phyloP scores from a whole-genome alignment of 2,329 filamentous ascomycete genomes.

The Plenodomus lindquistii region DNA sequence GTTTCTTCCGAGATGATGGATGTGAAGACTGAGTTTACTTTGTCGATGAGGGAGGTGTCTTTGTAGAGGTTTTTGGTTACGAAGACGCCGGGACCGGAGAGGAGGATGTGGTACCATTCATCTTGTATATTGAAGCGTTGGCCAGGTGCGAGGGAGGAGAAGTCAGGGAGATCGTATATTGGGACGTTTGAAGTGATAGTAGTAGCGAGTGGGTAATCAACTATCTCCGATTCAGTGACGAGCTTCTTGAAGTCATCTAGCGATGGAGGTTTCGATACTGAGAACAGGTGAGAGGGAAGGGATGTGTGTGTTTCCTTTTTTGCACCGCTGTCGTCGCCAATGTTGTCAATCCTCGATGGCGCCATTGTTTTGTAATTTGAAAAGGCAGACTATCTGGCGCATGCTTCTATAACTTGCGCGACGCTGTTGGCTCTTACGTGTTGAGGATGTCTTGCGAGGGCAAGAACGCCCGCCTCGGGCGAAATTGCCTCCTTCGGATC shows the following conservation, averaged over 20 bases:
- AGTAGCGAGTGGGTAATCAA: constrained; percentile 54
- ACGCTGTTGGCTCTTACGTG: no score
- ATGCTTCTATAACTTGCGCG: no score
- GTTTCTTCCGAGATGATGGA: constrained; percentile 53
- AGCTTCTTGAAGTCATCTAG: constrained; percentile 52
- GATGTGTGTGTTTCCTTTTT: no score
- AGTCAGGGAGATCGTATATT: constrained; percentile 55
- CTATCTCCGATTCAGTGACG: constrained; percentile 47
- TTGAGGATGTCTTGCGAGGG: no score
- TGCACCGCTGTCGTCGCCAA: no score
- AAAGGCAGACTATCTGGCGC: no score
- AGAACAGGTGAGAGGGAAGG: constrained; percentile 28
- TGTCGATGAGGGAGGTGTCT: constrained; percentile 37
- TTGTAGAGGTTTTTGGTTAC: constrained; percentile 51
- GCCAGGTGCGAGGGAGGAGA: constrained; percentile 37
- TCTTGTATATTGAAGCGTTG: constrained; percentile 55
- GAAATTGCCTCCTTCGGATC: no score
- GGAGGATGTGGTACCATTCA: constrained; percentile 63
- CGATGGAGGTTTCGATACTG: constrained; percentile 38
- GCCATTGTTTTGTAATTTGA: no score
- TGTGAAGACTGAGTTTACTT: constrained; percentile 25
- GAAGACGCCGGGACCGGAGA: constrained; percentile 62
- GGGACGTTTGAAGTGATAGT: constrained; percentile 57
- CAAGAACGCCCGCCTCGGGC: no score
- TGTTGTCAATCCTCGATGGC: no score